These are phyloP conservation scores for Amanita fuliginea DNA, from an alignment of 768 basidiomycete species.

Conservation along the genomic window DNA sequence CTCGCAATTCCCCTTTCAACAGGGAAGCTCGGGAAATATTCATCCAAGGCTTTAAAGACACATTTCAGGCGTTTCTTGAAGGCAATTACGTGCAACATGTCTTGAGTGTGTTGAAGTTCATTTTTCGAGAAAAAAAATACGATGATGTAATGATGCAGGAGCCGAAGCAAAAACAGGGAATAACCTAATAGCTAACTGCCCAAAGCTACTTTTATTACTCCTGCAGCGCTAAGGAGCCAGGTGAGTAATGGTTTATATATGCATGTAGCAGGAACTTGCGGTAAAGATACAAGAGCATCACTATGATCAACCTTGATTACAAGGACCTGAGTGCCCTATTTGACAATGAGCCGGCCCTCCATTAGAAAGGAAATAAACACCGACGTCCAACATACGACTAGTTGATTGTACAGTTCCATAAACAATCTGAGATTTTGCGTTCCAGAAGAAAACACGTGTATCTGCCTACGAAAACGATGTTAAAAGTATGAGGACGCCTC, in stretches of 20 bases:
- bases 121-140: too few relatives aligned
- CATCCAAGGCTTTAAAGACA: too few relatives aligned
- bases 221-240: slow-evolving; percentile 27
- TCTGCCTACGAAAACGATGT: slow-evolving; percentile 34
- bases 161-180: too few relatives aligned
- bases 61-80: too few relatives aligned
- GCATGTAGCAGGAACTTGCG: slow-evolving; percentile 31
- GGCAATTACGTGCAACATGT: too few relatives aligned
- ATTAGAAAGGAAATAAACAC: slow-evolving; percentile 12
- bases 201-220: slow-evolving; percentile 36
- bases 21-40: too few relatives aligned
- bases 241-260: slow-evolving; percentile 5
- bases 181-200: too few relatives aligned
- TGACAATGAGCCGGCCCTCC: slow-evolving; percentile 8
- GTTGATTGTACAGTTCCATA: slow-evolving; percentile 51
- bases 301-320: slow-evolving; percentile 38
- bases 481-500: slow-evolving; percentile 12
- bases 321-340: slow-evolving; percentile 53
- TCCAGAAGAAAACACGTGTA: slow-evolving; percentile 62
- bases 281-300: slow-evolving; percentile 37
- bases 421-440: slow-evolving; percentile 37
- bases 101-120: too few relatives aligned
- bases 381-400: slow-evolving; percentile 45
- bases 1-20: too few relatives aligned
- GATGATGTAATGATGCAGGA: too few relatives aligned